These are phyloP conservation scores for Pseudomonodictys pantanalensis DNA, from an alignment of 495 filamentous ascomycete species.

Conservation along the genomic window DNA sequence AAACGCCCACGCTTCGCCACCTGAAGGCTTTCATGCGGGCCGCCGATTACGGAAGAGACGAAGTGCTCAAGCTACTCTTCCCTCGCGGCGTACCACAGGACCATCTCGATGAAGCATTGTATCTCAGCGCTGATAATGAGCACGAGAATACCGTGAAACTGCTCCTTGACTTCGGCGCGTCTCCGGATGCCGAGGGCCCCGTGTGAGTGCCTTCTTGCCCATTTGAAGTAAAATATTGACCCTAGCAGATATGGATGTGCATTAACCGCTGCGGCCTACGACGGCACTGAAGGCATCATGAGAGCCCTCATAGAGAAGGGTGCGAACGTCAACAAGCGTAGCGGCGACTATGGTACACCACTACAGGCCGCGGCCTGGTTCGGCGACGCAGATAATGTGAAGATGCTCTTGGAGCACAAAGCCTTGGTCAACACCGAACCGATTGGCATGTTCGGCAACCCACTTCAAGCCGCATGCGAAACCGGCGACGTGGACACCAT, in stretches of 20 bases:
- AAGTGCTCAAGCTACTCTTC: constrained; percentile 16
- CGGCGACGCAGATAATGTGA: constrained; percentile 15
- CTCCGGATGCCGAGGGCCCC: constrained; percentile 20
- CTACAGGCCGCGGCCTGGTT: constrained; percentile 26
- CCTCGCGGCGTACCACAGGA: constrained; percentile 1
- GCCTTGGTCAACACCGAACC: constrained; percentile 12
- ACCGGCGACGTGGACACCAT: constrained; percentile 4
- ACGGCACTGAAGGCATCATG: constrained; percentile 16
- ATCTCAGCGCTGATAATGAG: constrained; percentile 18
- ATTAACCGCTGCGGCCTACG: constrained; percentile 15
- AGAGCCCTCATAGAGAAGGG: constrained; percentile 16
- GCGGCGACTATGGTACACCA: constrained; percentile 25
- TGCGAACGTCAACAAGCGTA: constrained; percentile 26
- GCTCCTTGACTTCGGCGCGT: constrained; percentile 21
- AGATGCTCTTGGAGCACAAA: constrained; percentile 11
- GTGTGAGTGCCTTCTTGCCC: not conserved
- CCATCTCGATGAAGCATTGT: constrained; percentile 13
- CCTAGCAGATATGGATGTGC: constrained; percentile 22
- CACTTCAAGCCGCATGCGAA: constrained; percentile 20
- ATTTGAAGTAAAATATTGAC: not conserved
- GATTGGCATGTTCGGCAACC: constrained; percentile 6
- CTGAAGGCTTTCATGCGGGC: constrained; percentile 16
- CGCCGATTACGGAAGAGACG: constrained; percentile 17
- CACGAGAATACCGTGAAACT: constrained; percentile 16
- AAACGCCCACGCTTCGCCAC: constrained; percentile 9